Conservation (phyloP, 1,284 basidiomycete genomes). For the Sphagnurus paluster region DNA sequence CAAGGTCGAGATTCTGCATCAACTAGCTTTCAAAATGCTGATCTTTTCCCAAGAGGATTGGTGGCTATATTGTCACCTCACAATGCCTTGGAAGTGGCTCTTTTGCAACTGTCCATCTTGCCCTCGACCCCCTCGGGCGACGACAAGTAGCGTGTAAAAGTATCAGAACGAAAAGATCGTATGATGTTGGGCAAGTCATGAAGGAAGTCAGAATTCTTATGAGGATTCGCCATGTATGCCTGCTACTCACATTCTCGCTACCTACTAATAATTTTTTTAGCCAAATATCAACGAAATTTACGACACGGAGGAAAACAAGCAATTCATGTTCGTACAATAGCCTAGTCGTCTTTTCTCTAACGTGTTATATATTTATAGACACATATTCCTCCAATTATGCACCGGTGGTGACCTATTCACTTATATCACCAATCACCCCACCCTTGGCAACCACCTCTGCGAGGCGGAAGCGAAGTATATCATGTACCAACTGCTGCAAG, state of each 20-base stretch:
- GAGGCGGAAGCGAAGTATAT: slow-evolving; percentile 85
- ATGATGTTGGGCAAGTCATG: slow-evolving; percentile 62
- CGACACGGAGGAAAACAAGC: slow-evolving; percentile 63
- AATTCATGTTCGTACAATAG: slow-evolving; percentile 54
- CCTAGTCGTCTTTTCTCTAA: neutral
- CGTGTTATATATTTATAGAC: slow-evolving; percentile 34
- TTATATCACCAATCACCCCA: slow-evolving; percentile 66
- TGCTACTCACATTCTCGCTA: neutral
- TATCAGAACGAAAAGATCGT: slow-evolving; percentile 58
- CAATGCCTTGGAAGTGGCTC: slow-evolving; percentile 77
- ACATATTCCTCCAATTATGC: slow-evolving; percentile 76
- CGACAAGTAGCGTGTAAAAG: slow-evolving; percentile 85
- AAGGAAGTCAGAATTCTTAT: slow-evolving; percentile 77
- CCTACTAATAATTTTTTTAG: slow-evolving; percentile 34
- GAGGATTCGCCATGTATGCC: slow-evolving; percentile 65
- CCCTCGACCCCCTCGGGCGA: slow-evolving; percentile 58
- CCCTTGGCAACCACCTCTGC: slow-evolving; percentile 51
- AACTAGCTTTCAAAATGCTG: neutral
- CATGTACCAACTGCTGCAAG: slow-evolving; percentile 77
- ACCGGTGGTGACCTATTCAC: slow-evolving; percentile 81
- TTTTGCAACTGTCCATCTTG: slow-evolving; percentile 81
- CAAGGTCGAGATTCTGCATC: slow-evolving; percentile 40
- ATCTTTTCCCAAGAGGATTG: slow-evolving; percentile 40
- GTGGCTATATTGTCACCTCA: slow-evolving; percentile 66
- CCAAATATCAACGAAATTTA: slow-evolving; percentile 81